Base-by-base conservation (phyloP, 1,284 basidiomycete genomes). In the Cystobasidium pallidum region DNA sequence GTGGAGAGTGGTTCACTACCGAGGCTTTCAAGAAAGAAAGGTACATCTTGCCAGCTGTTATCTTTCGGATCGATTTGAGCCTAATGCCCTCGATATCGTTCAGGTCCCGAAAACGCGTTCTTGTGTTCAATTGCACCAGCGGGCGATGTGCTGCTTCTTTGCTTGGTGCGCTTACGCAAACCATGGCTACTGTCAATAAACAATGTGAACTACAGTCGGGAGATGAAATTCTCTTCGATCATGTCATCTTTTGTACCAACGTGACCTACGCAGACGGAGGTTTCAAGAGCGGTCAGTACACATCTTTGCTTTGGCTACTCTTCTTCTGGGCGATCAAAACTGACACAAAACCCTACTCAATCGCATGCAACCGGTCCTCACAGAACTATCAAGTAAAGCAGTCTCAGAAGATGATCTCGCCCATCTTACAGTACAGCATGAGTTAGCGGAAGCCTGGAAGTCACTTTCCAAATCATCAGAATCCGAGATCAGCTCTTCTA, bases 61-160 rank as follows among this genome's bases (percentile, higher is more conserved):
- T 39, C 30, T 34, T 36, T 39, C 66, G 63, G 28, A 17, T 8
- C 8, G 13, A 39, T 6, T 39, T 39, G 36, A 39, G 13, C 7
- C 36, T 39, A 13, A 7, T 54, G n/a, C n/a, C 8, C 1, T 28
- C 52, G 8, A 54, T 26, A 4, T n/a, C 13, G 2, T 13, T 26
- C 34, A 57, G 63, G 34, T 28, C 55, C 47, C 19, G 63, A 8
- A 80, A 79, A 15, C 86, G 91, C 41, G 82, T 91, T 2, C 84
- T 99, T 55, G 86, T 99, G 41, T 99, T 99, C 84, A 99, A 99
- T 82, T 98, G 94, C 82, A 97, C 95, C 2, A 89, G 86, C 67
- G 95, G 93, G 7, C 88, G 96, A 36, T 90, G 91, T 6, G 93
- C 90, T 1, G 81, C 85, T 57, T 82, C 84, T 0, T 89, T 99